Conservation (phyloP, 2,329 filamentous ascomycete species). For the Fusarium cyanostomum region DNA sequence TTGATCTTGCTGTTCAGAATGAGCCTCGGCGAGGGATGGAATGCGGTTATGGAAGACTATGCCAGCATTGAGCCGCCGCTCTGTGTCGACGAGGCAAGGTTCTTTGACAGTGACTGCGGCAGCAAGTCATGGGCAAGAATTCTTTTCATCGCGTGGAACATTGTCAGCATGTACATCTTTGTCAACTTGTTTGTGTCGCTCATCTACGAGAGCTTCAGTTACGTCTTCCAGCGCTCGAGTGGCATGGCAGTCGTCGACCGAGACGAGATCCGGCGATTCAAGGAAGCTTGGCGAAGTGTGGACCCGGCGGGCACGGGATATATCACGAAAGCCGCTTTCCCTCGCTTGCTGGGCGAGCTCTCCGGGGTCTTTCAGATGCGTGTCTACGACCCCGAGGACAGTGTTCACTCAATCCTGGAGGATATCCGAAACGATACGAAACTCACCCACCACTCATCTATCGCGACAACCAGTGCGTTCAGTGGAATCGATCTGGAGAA, state of each 20-base stretch:
- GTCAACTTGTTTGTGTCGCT: conserved; percentile 98
- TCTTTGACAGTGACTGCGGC: conserved; percentile 92
- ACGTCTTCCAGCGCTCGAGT: conserved; percentile 96
- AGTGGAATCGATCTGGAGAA: conserved; percentile 76
- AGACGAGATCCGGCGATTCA: conserved; percentile 95
- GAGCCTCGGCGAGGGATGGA: conserved; percentile 97
- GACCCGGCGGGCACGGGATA: conserved; percentile 92
- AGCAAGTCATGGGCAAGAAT: conserved; percentile 87
- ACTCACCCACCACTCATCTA: conserved; percentile 62
- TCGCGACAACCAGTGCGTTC: conserved; percentile 60
- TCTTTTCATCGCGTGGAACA: conserved; percentile 97
- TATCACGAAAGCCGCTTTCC: conserved; percentile 90
- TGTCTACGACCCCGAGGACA: conserved; percentile 91
- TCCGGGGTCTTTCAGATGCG: conserved; percentile 98
- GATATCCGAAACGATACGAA: conserved; percentile 73
- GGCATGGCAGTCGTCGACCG: conserved; percentile 90
- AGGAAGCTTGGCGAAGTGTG: conserved; percentile 96
- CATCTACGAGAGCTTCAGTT: conserved; percentile 99
- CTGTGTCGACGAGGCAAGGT: conserved; percentile 76
- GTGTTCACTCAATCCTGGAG: conserved; percentile 85
- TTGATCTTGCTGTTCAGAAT: conserved; percentile 92
- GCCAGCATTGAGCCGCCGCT: conserved; percentile 81
- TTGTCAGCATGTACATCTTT: conserved; percentile 99
- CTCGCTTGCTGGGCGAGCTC: conserved; percentile 86
- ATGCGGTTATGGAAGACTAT: conserved; percentile 95